Percentiles rank a stretch among this genome's conserved stretches.
Evolutionary conservation across 805 yeast species (phyloP).

Genomic region (Barnettozyma populi): DNA sequence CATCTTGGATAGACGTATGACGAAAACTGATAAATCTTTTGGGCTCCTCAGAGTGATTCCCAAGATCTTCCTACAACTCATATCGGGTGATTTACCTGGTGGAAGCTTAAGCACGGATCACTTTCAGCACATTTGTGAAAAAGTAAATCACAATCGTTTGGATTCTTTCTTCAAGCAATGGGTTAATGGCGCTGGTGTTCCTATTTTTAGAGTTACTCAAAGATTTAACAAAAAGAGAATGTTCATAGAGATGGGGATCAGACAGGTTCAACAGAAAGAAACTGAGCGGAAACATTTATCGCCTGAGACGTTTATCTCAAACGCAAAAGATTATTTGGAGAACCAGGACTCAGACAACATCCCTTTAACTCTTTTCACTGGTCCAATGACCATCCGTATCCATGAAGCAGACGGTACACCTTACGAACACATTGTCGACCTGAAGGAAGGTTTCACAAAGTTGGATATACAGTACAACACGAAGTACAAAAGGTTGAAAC

Average conservation of each 20-base stretch:
- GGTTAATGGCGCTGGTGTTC: constrained; percentile 87
- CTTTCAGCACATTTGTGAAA: constrained; percentile 91
- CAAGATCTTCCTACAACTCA: constrained; percentile 84
- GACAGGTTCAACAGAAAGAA: constrained; percentile 79
- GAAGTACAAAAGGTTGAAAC: constrained; percentile 76
- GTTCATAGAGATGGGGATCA: constrained; percentile 89
- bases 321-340: constrained; percentile 27
- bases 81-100: constrained; percentile 86
- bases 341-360: constrained; percentile 11
- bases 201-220: constrained; percentile 83
- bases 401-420: constrained; percentile 99
- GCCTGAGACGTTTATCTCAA: constrained; percentile 32
- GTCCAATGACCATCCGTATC: constrained; percentile 94
- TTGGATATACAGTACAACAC: constrained; percentile 94
- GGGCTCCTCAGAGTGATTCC: constrained; percentile 91
- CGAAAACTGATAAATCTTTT: constrained; percentile 90
- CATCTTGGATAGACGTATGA: constrained; percentile 87
- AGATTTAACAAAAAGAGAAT: constrained; percentile 89
- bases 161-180: constrained; percentile 88
- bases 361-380: constrained; percentile 52
- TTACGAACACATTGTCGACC: constrained; percentile 91
- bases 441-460: constrained; percentile 79
- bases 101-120: constrained; percentile 76
- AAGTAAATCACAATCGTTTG: constrained; percentile 80
- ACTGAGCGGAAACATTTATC: constrained; percentile 31